These are phyloP conservation scores for Wickerhamia fluorescens DNA, from an alignment of 805 yeast genomes.

Conservation along the genomic window DNA sequence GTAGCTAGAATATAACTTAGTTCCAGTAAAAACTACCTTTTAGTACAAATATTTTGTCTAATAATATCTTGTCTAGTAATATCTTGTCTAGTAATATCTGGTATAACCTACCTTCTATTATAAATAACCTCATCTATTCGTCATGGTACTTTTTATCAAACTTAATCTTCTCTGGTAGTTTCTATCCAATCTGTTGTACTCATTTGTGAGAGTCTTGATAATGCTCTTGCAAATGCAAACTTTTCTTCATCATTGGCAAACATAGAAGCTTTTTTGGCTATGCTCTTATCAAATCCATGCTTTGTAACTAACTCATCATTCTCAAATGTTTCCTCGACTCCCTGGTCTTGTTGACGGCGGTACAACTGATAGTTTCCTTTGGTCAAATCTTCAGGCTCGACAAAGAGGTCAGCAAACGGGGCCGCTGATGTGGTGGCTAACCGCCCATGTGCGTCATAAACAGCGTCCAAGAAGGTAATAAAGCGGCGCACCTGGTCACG, in stretches of 20 bases:
- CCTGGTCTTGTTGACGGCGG: slow-evolving; percentile 29
- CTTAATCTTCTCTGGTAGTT: too few relatives aligned
- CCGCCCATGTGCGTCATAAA: slow-evolving; percentile 84
- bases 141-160: too few relatives aligned
- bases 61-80: too few relatives aligned
- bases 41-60: too few relatives aligned
- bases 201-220: slow-evolving; percentile 89
- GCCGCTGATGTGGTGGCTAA: slow-evolving; percentile 87
- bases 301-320: slow-evolving; percentile 60
- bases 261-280: slow-evolving; percentile 65
- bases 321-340: slow-evolving; percentile 33
- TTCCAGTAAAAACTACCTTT: too few relatives aligned
- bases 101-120: too few relatives aligned
- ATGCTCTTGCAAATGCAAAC: slow-evolving; percentile 94
- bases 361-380: slow-evolving; percentile 41
- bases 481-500: slow-evolving; percentile 86
- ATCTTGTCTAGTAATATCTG: too few relatives aligned
- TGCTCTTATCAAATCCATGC: slow-evolving; percentile 68
- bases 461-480: slow-evolving; percentile 92
- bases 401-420: slow-evolving; percentile 77
- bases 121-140: too few relatives aligned
- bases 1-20: too few relatives aligned
- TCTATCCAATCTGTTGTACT: slow-evolving; percentile 90
- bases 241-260: slow-evolving; percentile 91
- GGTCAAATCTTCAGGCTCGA: slow-evolving; percentile 63